Evolutionary conservation across 2,329 filamentous ascomycete genomes (phyloP).

Genomic region (Diaporthe capsici): DNA sequence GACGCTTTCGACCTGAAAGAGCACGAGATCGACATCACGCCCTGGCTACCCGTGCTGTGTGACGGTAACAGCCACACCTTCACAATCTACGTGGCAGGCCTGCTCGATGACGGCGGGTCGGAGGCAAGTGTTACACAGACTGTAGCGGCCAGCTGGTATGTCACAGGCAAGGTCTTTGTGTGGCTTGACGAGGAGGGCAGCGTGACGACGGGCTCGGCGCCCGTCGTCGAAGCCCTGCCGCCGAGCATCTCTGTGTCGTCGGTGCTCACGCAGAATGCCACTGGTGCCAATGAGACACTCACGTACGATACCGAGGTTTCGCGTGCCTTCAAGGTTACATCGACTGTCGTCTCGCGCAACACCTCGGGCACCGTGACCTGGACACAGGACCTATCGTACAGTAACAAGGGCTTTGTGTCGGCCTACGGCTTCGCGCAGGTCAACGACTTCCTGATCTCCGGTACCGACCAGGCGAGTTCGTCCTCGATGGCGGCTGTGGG

Average conservation of each 20-base stretch:
- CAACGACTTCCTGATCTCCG: conserved; percentile 51
- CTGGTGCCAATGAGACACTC: conserved; percentile 72
- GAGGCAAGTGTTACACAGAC: conserved; percentile 64
- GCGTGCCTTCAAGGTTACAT: conserved; percentile 68
- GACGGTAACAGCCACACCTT: conserved; percentile 77
- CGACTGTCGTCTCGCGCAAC: conserved; percentile 65
- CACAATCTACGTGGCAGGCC: conserved; percentile 75
- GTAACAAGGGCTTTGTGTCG: conserved; percentile 63
- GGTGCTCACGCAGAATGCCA: conserved; percentile 57
- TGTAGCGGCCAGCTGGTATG: conserved; percentile 78
- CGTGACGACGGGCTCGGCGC: conserved; percentile 64
- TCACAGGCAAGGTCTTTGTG: conserved; percentile 86
- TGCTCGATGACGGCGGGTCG: conserved; percentile 68
- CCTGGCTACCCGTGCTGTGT: conserved; percentile 79
- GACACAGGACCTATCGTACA: conserved; percentile 70
- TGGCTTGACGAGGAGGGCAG: conserved; percentile 72
- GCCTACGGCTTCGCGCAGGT: conserved; percentile 58
- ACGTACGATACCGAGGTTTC: conserved; percentile 69
- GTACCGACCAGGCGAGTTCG: conserved; percentile 47
- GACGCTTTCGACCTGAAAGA: conserved; percentile 85
- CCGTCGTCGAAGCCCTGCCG: conserved; percentile 48
- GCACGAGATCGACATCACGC: conserved; percentile 85
- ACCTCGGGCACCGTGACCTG: conserved; percentile 59
- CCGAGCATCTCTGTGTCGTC: conserved; percentile 68
- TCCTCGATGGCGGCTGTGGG: conserved; percentile 20